Percentiles rank a stretch among this genome's conserved stretches.
Evolutionary conservation across 805 yeast genomes (phyloP).

Genomic region (Cephaloascus fragrans): DNA sequence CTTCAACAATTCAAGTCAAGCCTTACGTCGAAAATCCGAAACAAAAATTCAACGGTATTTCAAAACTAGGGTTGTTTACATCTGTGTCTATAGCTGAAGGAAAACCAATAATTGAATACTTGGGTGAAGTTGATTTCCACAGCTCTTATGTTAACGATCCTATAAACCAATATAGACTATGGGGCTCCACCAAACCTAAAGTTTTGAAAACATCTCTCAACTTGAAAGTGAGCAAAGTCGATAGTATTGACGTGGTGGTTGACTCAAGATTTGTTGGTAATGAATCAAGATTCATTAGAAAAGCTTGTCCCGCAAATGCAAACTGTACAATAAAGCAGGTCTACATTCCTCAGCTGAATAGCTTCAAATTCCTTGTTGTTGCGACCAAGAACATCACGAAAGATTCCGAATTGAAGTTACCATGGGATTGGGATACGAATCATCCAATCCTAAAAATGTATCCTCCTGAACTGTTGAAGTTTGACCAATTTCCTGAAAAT

Average conservation of each 20-base stretch:
- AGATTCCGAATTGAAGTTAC: conserved; percentile 66
- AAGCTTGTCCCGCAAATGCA: conserved; percentile 54
- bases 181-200: conserved; percentile 54
- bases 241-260: conserved; percentile 51
- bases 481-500: conserved; percentile 44
- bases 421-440: conserved; percentile 81
- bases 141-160: conserved; percentile 53
- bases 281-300: conserved; percentile 61
- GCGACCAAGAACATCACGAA: conserved; percentile 46
- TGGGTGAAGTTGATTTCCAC: conserved; percentile 67
- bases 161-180: conserved; percentile 65
- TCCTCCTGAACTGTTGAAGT: conserved; percentile 26
- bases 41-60: conserved; percentile 57
- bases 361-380: conserved; percentile 41
- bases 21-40: conserved; percentile 49
- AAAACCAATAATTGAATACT: conserved; percentile 46
- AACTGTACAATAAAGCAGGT: conserved; percentile 57
- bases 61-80: conserved; percentile 54
- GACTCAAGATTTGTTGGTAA: conserved; percentile 82
- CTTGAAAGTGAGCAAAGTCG: conserved; percentile 7
- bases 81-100: conserved; percentile 29
- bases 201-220: conserved; percentile 16
- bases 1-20: conserved; percentile 35
- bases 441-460: conserved; percentile 65
- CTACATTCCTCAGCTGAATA: conserved; percentile 24